Percentiles rank a stretch among this genome's conserved stretches.
These are phyloP conservation scores for Acer saccharum DNA, from an alignment of 345 rosid species.

Conservation along the genomic window DNA sequence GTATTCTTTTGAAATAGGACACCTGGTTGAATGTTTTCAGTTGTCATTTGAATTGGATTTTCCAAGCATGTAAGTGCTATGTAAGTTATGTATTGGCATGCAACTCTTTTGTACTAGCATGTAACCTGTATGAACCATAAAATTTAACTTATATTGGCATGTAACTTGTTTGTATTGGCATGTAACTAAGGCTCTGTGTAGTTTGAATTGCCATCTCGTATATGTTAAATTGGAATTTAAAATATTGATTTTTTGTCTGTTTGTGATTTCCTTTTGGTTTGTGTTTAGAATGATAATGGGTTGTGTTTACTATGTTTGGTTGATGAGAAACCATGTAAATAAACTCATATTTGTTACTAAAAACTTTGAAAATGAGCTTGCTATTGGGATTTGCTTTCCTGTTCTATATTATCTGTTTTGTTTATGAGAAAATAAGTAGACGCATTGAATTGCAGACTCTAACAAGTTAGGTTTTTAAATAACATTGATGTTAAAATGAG, in stretches of 20 bases:
- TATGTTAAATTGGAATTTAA: not conserved
- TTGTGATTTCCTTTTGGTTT: not conserved
- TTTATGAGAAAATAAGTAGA: not conserved
- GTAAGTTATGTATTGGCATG: too few species aligned
- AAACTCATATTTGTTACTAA: too few species aligned
- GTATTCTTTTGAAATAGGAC: too few species aligned
- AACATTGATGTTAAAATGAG: not conserved
- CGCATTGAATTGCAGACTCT: too few species aligned
- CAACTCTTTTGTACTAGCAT: too few species aligned
- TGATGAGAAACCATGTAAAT: not conserved
- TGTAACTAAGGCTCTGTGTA: not conserved
- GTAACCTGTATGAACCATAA: too few species aligned
- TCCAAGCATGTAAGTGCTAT: too few species aligned
- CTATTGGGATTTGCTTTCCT: not conserved
- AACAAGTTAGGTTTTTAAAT: not conserved
- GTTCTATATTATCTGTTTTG: not conserved
- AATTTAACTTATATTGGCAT: too few species aligned
- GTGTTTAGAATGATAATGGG: not conserved
- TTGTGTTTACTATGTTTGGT: not conserved
- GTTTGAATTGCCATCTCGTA: not conserved
- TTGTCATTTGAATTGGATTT: too few species aligned
- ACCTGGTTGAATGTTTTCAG: too few species aligned
- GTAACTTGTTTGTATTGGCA: too few species aligned
- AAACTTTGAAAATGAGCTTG: not conserved
- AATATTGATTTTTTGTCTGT: not conserved